Evolutionary conservation across 176 grass and related monocot genomes (phyloP).

Genomic region (Oryza australiensis): DNA sequence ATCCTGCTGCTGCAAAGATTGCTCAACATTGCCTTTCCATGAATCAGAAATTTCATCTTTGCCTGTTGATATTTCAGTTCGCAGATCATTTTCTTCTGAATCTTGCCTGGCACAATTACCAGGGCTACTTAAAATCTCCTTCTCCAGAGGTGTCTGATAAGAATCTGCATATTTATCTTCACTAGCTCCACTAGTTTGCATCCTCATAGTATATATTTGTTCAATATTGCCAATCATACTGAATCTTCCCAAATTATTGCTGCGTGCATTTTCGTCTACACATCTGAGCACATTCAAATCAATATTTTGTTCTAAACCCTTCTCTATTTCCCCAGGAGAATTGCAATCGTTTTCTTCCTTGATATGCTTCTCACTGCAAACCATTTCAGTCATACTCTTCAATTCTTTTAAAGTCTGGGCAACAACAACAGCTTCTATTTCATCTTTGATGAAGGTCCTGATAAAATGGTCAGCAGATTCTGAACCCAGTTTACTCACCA

Average conservation of each 20-base stretch:
- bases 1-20: neutral
- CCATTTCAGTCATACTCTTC: constrained; percentile 10
- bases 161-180: neutral
- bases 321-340: constrained; percentile 13
- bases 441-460: constrained; percentile 16
- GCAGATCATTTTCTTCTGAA: neutral
- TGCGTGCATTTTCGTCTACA: neutral
- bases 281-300: neutral
- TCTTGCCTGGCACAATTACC: neutral
- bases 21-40: neutral
- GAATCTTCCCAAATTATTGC: constrained; percentile 10
- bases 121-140: neutral
- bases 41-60: neutral
- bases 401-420: constrained; percentile 17
- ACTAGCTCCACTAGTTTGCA: neutral
- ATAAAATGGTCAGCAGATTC: constrained; percentile 19
- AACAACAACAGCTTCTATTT: constrained; percentile 5
- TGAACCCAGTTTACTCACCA: neutral
- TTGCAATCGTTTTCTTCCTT: constrained; percentile 26
- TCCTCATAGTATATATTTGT: neutral
- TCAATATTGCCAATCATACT: neutral
- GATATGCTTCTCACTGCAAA: constrained; percentile 20
- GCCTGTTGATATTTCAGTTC: constrained; percentile 15
- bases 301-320: constrained; percentile 24
- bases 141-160: neutral